These are phyloP conservation scores for Saccharomycopsis sp. DNA, from an alignment of 805 yeast genomes.

Conservation along the genomic window DNA sequence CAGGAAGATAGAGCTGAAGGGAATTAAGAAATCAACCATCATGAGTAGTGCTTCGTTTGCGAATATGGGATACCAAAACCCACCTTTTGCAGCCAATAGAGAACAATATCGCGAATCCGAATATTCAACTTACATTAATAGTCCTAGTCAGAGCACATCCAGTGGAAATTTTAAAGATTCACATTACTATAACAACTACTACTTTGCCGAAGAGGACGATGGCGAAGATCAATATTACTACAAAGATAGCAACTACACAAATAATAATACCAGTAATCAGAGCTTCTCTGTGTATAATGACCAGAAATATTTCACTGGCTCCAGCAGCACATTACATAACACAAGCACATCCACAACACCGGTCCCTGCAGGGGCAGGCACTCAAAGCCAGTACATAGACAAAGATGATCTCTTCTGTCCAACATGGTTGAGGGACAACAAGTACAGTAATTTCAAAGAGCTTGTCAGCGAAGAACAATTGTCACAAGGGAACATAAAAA, in stretches of 20 bases:
- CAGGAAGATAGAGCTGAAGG: too few relatives aligned
- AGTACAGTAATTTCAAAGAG: neutral
- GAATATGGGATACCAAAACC: neutral
- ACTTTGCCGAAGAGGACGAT: neutral
- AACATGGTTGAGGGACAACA: neutral
- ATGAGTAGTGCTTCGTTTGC: neutral
- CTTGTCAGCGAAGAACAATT: neutral
- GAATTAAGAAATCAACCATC: too few relatives aligned
- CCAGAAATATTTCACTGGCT: too few relatives aligned
- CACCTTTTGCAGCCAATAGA: neutral
- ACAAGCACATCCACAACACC: neutral
- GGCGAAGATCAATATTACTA: neutral
- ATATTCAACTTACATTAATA: neutral
- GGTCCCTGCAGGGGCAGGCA: neutral
- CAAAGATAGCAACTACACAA: neutral
- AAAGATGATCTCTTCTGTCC: neutral
- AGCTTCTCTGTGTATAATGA: too few relatives aligned
- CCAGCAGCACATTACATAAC: neutral
- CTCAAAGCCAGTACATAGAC: neutral
- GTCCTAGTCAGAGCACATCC: neutral
- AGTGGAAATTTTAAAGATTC: conserved; percentile 1
- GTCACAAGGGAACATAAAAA: neutral
- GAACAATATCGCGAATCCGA: neutral
- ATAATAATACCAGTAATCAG: neutral
- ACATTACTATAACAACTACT: neutral